Evolutionary conservation across 2,329 filamentous ascomycete species (phyloP).

Genomic region (Pyricularia grisea): DNA sequence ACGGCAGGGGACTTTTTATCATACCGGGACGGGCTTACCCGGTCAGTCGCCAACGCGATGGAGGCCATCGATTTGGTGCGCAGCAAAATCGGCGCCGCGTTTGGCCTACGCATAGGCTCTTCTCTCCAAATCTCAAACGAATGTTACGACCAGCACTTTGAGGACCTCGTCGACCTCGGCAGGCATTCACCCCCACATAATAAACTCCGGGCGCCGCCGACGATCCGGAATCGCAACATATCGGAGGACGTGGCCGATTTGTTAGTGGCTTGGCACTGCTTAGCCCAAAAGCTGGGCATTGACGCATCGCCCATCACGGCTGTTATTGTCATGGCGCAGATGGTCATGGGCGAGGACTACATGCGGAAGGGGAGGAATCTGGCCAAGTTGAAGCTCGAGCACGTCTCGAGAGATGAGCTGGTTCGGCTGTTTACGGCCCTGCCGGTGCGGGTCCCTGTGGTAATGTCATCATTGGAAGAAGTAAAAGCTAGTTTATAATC

Average conservation of each 20-base stretch:
- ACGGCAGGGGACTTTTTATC: conserved; percentile 15
- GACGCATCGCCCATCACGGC: conserved; percentile 13
- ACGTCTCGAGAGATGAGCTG: conserved; percentile 7
- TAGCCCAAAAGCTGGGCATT: conserved; percentile 12
- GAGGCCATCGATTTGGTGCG: conserved; percentile 14
- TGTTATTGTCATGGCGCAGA: conserved; percentile 12
- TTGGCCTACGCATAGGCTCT: conserved; percentile 13
- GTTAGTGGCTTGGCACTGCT: conserved; percentile 12
- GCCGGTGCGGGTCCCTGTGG: neutral
- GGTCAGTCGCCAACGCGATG: conserved; percentile 13
- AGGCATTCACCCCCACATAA: conserved; percentile 15
- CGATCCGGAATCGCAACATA: conserved; percentile 13
- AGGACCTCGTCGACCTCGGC: conserved; percentile 14
- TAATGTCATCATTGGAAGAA: neutral
- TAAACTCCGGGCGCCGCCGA: conserved; percentile 11
- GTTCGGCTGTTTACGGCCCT: neutral
- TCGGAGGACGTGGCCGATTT: conserved; percentile 15
- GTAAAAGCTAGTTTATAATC: neutral
- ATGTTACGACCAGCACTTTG: conserved; percentile 15
- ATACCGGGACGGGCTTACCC: conserved; percentile 12
- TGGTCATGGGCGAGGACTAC: conserved; percentile 11
- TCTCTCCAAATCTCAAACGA: conserved; percentile 15
- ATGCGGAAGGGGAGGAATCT: conserved; percentile 10
- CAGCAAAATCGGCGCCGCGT: conserved; percentile 12
- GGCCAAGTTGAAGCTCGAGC: conserved; percentile 5